Conservation (phyloP, 2,329 filamentous ascomycete species). For the Pseudogymnoascus sp. region DNA sequence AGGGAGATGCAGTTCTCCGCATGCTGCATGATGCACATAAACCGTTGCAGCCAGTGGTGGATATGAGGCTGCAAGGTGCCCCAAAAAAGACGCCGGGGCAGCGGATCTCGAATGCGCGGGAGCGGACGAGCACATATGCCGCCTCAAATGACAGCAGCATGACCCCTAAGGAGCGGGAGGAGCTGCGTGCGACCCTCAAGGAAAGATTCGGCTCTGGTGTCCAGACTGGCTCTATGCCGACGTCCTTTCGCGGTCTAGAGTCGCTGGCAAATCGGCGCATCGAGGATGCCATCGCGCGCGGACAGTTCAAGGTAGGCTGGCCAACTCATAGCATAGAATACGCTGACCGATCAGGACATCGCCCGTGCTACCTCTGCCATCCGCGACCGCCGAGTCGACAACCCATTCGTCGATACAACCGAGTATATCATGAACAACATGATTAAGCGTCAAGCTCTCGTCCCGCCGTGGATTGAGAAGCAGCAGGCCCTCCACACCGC, state of each 20-base stretch:
- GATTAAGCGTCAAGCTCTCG: constrained; percentile 90
- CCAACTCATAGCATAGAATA: neutral
- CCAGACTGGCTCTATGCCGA: constrained; percentile 55
- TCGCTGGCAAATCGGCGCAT: constrained; percentile 86
- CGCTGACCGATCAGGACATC: constrained; percentile 49
- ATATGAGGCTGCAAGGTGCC: constrained; percentile 41
- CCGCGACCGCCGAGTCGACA: constrained; percentile 72
- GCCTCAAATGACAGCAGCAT: constrained; percentile 45
- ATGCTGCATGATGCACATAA: constrained; percentile 79
- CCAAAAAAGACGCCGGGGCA: constrained; percentile 36
- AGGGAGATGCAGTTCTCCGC: constrained; percentile 68
- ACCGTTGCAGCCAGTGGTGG: constrained; percentile 50
- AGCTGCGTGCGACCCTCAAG: constrained; percentile 62
- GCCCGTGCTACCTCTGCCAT: constrained; percentile 71
- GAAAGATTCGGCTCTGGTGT: constrained; percentile 71
- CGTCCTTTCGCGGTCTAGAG: constrained; percentile 67
- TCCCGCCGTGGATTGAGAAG: constrained; percentile 98
- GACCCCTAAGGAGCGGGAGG: constrained; percentile 64
- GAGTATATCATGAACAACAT: constrained; percentile 99
- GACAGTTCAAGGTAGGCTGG: constrained; percentile 59
- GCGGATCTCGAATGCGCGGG: constrained; percentile 46
- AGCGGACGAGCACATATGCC: constrained; percentile 49
- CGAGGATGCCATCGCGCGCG: constrained; percentile 84
- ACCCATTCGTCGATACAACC: constrained; percentile 89
- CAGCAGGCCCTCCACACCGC: constrained; percentile 79